Percentiles rank a stretch among this genome's conserved stretches.
Conservation (phyloP, 768 basidiomycete genomes). For the Phanerochaete sordida region DNA sequence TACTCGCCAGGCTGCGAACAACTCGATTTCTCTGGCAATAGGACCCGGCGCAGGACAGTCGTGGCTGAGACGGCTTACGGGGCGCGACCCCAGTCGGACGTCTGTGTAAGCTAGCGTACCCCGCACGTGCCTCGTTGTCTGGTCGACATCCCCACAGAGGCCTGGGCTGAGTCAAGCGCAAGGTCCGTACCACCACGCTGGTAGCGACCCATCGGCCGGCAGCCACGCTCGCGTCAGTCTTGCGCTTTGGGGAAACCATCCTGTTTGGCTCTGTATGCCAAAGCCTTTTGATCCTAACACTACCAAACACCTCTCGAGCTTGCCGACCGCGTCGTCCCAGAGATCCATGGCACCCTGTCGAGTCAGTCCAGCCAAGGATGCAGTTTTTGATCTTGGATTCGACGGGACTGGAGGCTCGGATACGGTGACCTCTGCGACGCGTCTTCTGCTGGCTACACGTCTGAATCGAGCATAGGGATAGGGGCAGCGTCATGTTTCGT, state of each 20-base stretch:
- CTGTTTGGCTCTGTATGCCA: slow-evolving; percentile 18
- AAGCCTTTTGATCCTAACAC: slow-evolving; percentile 20
- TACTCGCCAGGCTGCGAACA: neutral
- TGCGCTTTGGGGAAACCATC: neutral
- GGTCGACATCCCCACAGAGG: neutral
- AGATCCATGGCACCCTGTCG: no score
- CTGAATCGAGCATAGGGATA: neutral
- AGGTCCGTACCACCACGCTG: neutral
- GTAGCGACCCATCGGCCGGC: neutral
- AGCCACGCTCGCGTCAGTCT: neutral
- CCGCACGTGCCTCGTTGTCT: neutral
- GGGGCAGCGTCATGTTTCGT: neutral
- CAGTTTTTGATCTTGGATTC: no score
- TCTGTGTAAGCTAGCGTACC: neutral
- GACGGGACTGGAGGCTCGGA: no score
- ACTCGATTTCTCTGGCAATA: neutral
- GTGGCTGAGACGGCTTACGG: neutral
- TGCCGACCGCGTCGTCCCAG: no score
- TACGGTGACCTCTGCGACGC: no score
- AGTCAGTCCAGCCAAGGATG: no score
- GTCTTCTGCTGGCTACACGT: no score
- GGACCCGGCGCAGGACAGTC: neutral
- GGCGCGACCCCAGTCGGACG: neutral
- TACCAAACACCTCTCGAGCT: slow-evolving; percentile 16
- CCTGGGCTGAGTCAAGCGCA: neutral